phyloP scores from a whole-genome alignment of 495 filamentous ascomycete species.

The Neurospora sp. region DNA sequence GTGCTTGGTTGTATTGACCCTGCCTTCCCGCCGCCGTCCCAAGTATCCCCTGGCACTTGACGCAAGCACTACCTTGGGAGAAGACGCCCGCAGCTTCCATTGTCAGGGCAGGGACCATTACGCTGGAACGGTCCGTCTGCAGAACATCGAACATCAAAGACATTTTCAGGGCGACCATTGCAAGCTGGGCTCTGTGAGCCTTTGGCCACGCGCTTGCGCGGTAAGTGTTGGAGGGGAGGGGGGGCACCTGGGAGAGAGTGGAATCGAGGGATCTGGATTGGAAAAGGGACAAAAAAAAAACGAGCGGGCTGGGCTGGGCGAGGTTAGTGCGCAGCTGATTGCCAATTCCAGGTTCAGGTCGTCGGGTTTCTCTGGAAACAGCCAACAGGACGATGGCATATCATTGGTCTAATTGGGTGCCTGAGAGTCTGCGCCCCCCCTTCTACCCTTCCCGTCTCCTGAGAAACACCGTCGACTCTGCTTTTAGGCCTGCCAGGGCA shows the following conservation, averaged over 20 bases:
- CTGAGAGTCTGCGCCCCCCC: constrained; percentile 3
- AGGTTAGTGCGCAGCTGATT: neutral
- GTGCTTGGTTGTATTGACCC: neutral
- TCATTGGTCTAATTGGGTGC: constrained; percentile 5
- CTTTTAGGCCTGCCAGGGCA: constrained; percentile 7
- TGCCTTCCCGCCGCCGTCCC: neutral
- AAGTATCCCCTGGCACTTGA: neutral
- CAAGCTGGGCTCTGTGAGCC: neutral
- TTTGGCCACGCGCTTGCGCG: neutral
- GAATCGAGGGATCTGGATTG: neutral
- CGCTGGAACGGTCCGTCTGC: neutral
- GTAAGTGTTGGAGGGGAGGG: neutral
- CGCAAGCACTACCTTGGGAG: neutral
- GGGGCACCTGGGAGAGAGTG: neutral
- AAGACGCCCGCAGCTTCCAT: neutral
- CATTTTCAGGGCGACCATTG: neutral
- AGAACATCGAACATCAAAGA: neutral
- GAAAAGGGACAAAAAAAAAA: neutral
- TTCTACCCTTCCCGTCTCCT: constrained; percentile 11
- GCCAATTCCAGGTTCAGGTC: neutral
- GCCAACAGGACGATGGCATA: neutral
- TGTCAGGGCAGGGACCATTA: neutral
- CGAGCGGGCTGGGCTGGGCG: neutral
- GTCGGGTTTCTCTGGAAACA: neutral
- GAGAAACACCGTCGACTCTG: constrained; percentile 4